These are phyloP conservation scores for Aspergillus nanangensis DNA, from an alignment of 495 filamentous ascomycete genomes.

Conservation along the genomic window DNA sequence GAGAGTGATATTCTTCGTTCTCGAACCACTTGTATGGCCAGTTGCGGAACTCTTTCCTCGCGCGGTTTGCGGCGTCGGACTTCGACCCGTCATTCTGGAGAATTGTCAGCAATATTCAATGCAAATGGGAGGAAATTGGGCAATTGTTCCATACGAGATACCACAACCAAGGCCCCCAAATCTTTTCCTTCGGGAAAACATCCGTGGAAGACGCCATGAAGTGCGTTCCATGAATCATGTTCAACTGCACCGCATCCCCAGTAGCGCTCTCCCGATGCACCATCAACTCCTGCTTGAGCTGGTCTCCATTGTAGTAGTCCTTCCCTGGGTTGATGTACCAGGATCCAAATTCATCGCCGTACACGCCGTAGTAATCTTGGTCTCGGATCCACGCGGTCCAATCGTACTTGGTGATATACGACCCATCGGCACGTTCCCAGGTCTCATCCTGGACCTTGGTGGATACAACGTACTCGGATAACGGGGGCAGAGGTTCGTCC, in stretches of 20 bases:
- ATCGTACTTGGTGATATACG: conserved; percentile 41
- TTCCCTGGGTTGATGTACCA: conserved; percentile 42
- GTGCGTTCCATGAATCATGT: conserved; percentile 43
- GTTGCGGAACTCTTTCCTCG: conserved; percentile 18
- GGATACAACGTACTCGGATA: conserved; percentile 24
- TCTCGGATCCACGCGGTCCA: conserved; percentile 24
- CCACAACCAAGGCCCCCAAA: conserved; percentile 40
- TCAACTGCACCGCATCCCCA: conserved; percentile 36
- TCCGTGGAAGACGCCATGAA: conserved; percentile 28
- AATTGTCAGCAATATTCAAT: neutral
- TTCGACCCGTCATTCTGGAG: conserved; percentile 32
- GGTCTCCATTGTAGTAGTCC: conserved; percentile 39
- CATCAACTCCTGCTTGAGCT: conserved; percentile 39
- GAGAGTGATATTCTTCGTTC: conserved; percentile 26
- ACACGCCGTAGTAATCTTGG: conserved; percentile 28
- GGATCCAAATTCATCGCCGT: conserved; percentile 32
- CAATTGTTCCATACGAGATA: conserved; percentile 34
- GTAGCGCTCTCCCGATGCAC: conserved; percentile 33
- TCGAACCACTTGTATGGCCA: conserved; percentile 39
- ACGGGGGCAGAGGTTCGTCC: conserved; percentile 25
- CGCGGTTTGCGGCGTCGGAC: conserved; percentile 21
- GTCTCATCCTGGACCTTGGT: conserved; percentile 41
- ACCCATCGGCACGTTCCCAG: conserved; percentile 32
- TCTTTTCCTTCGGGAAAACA: conserved; percentile 28
- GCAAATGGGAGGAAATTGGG: neutral